A percentile compares a stretch with the other conserved stretches of the same genome.
Conservation (phyloP, 2,329 filamentous ascomycete genomes). For the Colletotrichum eleusines region DNA sequence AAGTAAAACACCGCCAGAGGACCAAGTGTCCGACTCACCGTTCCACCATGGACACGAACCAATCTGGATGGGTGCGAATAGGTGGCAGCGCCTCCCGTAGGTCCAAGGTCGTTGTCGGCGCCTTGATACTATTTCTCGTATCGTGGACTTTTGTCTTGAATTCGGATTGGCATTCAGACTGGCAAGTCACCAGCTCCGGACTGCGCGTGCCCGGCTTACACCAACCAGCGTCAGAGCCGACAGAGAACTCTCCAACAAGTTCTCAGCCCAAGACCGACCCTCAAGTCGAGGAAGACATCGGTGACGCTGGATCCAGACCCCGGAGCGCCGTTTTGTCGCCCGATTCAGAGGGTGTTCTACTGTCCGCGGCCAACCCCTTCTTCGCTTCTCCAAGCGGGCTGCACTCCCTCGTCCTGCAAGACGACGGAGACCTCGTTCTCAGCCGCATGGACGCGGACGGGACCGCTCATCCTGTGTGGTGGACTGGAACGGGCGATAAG, state of each 20-base stretch:
- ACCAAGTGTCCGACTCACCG: constrained; percentile 29
- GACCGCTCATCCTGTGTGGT: constrained; percentile 34
- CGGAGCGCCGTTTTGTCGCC: constrained; percentile 14
- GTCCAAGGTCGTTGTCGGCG: constrained; percentile 21
- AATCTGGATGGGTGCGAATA: constrained; percentile 15
- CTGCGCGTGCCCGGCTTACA: constrained; percentile 11
- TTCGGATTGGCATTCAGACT: constrained; percentile 27
- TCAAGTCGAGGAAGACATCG: background rate
- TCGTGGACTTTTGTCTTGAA: constrained; percentile 22
- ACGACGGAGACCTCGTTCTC: constrained; percentile 41
- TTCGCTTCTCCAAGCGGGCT: constrained; percentile 34
- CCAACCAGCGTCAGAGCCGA: background rate
- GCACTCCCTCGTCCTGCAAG: constrained; percentile 32
- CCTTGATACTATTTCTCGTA: constrained; percentile 20
- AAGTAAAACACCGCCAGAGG: background rate
- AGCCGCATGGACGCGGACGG: constrained; percentile 20
- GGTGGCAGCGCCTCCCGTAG: constrained; percentile 18
- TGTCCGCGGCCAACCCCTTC: constrained; percentile 23
- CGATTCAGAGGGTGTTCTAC: constrained; percentile 29
- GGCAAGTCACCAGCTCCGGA: constrained; percentile 16
- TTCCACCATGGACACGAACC: constrained; percentile 15
- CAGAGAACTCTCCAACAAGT: background rate
- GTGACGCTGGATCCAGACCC: background rate
- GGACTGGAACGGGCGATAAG: constrained; percentile 38
- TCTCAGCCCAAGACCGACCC: no score